phyloP scores from a whole-genome alignment of 176 grass and related monocot genomes.

The Puya raimondii region DNA sequence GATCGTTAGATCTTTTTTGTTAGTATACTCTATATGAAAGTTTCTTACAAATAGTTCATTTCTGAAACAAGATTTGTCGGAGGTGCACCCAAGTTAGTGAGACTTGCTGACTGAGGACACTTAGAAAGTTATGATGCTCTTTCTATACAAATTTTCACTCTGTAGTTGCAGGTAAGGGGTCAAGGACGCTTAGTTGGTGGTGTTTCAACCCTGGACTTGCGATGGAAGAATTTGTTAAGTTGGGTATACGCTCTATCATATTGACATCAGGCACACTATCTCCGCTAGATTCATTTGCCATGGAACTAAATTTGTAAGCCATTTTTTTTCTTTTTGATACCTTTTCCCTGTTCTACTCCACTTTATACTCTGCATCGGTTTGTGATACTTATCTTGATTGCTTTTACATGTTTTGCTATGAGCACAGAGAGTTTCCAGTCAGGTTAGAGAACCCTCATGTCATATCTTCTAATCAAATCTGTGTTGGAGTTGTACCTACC shows the following conservation, averaged over 20 bases:
- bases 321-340: background rate
- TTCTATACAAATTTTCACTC: conserved; percentile 13
- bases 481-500: conserved; percentile 78
- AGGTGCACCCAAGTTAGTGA: no score
- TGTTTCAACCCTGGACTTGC: conserved; percentile 94
- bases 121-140: conserved; percentile 13
- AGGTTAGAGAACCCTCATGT: conserved; percentile 98
- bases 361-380: background rate
- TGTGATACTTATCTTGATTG: conserved; percentile 9
- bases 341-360: no score
- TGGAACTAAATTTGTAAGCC: conserved; percentile 84
- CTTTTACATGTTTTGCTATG: conserved; percentile 25
- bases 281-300: conserved; percentile 87
- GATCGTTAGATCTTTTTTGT: background rate
- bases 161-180: conserved; percentile 50
- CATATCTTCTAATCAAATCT: conserved; percentile 83
- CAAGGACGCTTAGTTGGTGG: conserved; percentile 97
- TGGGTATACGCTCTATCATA: conserved; percentile 79
- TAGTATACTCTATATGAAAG: background rate
- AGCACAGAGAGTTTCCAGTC: conserved; percentile 75
- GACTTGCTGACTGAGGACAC: background rate
- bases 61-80: background rate
- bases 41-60: background rate
- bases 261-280: conserved; percentile 98
- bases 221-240: conserved; percentile 86